These are phyloP conservation scores for Mrakia frigida DNA, from an alignment of 768 basidiomycete genomes.

Conservation along the genomic window DNA sequence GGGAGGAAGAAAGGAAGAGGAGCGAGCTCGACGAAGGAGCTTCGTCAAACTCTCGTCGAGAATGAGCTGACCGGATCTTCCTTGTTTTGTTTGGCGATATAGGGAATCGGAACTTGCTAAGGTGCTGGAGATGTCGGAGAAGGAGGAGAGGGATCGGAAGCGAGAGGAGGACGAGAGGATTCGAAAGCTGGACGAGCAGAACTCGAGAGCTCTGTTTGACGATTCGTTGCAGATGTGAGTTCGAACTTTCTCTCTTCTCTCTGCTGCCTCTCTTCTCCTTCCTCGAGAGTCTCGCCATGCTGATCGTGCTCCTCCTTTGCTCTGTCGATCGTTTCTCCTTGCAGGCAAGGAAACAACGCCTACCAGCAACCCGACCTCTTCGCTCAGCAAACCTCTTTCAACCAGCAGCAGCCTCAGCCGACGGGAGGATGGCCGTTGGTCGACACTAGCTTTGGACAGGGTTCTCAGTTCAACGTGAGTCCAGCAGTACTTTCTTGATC, in stretches of 20 bases:
- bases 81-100: not conserved
- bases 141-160: constrained; percentile 77
- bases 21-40: too few relatives aligned
- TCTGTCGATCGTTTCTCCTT: not conserved
- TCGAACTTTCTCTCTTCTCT: not conserved
- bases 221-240: constrained; percentile 74
- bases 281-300: not conserved
- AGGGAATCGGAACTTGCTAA: constrained; percentile 71
- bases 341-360: constrained; percentile 36
- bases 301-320: not conserved
- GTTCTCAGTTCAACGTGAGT: constrained; percentile 76
- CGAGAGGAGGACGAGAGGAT: constrained; percentile 74
- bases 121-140: constrained; percentile 79
- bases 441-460: constrained; percentile 45
- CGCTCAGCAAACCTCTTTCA: constrained; percentile 52
- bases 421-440: constrained; percentile 41
- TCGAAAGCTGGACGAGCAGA: constrained; percentile 66
- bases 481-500: not conserved
- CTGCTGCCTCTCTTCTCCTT: constrained; percentile 25
- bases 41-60: not conserved
- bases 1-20: not conserved
- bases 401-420: constrained; percentile 44
- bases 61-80: constrained; percentile 1
- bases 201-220: constrained; percentile 73
- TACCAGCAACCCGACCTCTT: constrained; percentile 46